Evolutionary conservation across 73 alveolate species (phyloP), one percentile per base, ranked within the genome.

Genomic region (Durusdinium trenchii): DNA sequence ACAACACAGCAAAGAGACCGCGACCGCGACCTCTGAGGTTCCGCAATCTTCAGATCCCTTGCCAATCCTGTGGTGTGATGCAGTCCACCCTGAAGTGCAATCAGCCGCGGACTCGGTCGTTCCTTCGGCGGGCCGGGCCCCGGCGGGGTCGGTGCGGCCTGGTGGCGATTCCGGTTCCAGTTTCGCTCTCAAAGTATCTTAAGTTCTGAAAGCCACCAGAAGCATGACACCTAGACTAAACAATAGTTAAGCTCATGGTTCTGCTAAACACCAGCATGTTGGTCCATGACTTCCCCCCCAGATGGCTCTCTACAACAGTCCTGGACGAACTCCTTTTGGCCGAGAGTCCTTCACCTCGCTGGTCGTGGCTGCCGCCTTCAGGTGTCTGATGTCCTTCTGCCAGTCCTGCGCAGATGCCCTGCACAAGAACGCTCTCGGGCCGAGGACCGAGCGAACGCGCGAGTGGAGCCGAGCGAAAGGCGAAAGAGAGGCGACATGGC

Each of bases 301-400:
- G n/a, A n/a, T n/a, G n/a, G n/a, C n/a, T n/a, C 69, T 16, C 69
- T 12, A 23, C 23, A 23, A 23, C 23, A 57, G 12, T 57, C 23
- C 23, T 57, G 23, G 23, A 57, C 23, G 32, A 16, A 16, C 69
- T 57, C 69, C 69, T 57, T 57, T 23, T 23, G 23, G n/a, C 0
- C 30, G 18, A 23, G 73, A 32, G 73, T 60, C 30, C 0, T 23
- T 60, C n/a, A 60, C 0, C 30, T 60, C n/a, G n/a, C 30, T 60
- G 73, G 3, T 23, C 6, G 73, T 60, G 23, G 23, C 69, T 38
- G 32, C 50, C 46, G 42, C 30, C 47, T 84, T 52, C 38, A 91
- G 98, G 98, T 94, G 99, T 83, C 93, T 94, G 50, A 94, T 94
- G 99, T 94, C 99, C 84, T 94, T 94, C 99, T 94, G 99, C 93